Evolutionary conservation across 2,329 filamentous ascomycete species (phyloP).

Genomic region (Microsporum audouinii): DNA sequence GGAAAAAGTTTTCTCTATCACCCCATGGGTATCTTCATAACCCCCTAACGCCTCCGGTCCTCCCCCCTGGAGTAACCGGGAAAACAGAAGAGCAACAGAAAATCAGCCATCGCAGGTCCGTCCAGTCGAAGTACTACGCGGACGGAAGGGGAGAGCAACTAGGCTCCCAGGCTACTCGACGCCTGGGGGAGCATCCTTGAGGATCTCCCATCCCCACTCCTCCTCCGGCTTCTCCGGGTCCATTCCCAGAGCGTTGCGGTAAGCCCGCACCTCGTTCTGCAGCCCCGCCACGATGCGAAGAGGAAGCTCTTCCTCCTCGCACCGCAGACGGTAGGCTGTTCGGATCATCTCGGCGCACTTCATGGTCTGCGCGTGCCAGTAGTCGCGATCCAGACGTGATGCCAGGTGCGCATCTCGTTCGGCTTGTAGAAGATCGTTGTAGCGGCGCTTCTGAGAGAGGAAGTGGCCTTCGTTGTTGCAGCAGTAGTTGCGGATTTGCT

Average conservation of each 20-base stretch:
- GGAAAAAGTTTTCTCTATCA: background rate
- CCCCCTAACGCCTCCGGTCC: background rate
- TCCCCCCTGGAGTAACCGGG: background rate
- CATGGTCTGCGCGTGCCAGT: slow-evolving; percentile 40
- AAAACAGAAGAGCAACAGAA: background rate
- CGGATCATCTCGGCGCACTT: slow-evolving; percentile 40
- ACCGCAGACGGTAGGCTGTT: slow-evolving; percentile 37
- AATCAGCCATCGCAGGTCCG: background rate
- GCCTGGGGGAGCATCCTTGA: slow-evolving; percentile 27
- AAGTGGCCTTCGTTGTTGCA: slow-evolving; percentile 40
- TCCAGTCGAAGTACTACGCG: background rate
- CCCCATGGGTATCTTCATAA: slow-evolving; percentile 1
- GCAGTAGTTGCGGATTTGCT: slow-evolving; percentile 41
- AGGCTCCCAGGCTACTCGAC: slow-evolving; percentile 9
- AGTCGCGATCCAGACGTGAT: slow-evolving; percentile 39
- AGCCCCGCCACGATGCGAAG: slow-evolving; percentile 36
- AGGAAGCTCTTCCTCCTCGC: slow-evolving; percentile 37
- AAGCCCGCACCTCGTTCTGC: slow-evolving; percentile 40
- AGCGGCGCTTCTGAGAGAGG: slow-evolving; percentile 37
- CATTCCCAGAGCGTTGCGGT: slow-evolving; percentile 38
- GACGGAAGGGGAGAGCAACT: background rate
- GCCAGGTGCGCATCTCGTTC: slow-evolving; percentile 40
- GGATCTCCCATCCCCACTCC: slow-evolving; percentile 39
- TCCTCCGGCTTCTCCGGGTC: slow-evolving; percentile 39
- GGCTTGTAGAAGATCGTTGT: slow-evolving; percentile 40